Evolutionary conservation across 306 rosid species (phyloP), one percentile per base, ranked within the genome.

Genomic region (Vigna hirtella): DNA sequence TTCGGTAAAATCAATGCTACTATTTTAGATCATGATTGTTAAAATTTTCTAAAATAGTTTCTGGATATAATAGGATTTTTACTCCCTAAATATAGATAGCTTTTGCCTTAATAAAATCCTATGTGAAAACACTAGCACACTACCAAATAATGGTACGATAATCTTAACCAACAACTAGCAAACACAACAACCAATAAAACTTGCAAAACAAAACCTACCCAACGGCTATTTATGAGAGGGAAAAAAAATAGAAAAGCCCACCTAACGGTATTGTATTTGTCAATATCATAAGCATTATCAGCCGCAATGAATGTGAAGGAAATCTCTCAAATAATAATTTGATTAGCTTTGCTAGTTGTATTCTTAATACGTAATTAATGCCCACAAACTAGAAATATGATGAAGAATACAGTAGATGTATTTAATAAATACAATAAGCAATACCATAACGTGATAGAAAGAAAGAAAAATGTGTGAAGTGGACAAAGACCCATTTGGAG

Each of bases 181-280:
- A 4, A 7, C n/a, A 40, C 75, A 67, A 28, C 75, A 11, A 68
- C 16, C 11, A 42, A 40, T 9, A 40, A 10, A 67, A 43, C 48
- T 55, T 77, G 9, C 12, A 28, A 4, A 76, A 76, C n/a, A 51
- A 62, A 52, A 77, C 53, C 53, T 22, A 65, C 38, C 49, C 80
- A 62, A 68, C 56, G 73, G 73, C 42, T 68, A 47, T 20, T 45
- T 22, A 68, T 24, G 13, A 17, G 24, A 13, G 6, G 17, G 1
- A 20, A 11, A 43, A 18, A 3, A 64, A 9, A 38, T 0, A 65
- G 15, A 45, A 43, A 56, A 77, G 1, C 16, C 61, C 15, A 68
- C 82, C 77, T 14, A 18, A 58, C 45, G 26, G 32, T 45, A 48
- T 45, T 22, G n/a, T 58, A 10, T 49, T 78, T 1, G 71, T 58